Evolutionary conservation across 2,329 filamentous ascomycete species (phyloP), one percentile per base, ranked within the genome.

Genomic region (Alternaria infectoria): DNA sequence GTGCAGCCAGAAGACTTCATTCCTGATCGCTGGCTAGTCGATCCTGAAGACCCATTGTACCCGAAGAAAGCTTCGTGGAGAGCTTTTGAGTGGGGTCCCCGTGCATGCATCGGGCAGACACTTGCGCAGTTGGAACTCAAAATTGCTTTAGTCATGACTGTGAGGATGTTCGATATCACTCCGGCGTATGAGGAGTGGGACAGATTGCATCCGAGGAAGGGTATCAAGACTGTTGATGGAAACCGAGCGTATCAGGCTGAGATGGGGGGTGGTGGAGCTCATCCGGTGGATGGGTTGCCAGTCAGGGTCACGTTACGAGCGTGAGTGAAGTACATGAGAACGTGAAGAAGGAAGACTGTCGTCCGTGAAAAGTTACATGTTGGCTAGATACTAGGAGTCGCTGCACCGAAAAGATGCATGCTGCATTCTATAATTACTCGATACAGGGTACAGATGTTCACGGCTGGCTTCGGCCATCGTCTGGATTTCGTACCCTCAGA

Each of bases 41-140:
- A 59, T 9, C 25, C 60, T 5, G 57, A 54, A 4, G 51, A 63
- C n/a, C 45, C 36, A 0, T 47, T 72, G 15, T 44, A 67, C 17
- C 69, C 68, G 4, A 36, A 40, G 17, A 57, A 59, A 15, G 59
- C 60, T 5, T 63, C 68, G 8, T 81, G 66, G 65, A 67, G 77
- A 25, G 70, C 80, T 0, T 83, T 83, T 64, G 78, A 81, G 46
- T 61, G 72, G 4, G 81, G 82, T 1, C 72, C 74, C 2, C 65
- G 81, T 3, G 72, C 72, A 5, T 83, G 82, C 57, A 71, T 80
- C 23, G 81, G 81, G 0, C 75, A 80, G 64, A 76, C 76, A 13
- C 67, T 83, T 32, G 80, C 78, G 0, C 69, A 76, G 62, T 69
- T 75, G 11, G 79, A 64, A 67, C 58, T 56, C 74, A 61, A 65